phyloP scores from a whole-genome alignment of 2,329 filamentous ascomycete species.

The Fusarium musae region DNA sequence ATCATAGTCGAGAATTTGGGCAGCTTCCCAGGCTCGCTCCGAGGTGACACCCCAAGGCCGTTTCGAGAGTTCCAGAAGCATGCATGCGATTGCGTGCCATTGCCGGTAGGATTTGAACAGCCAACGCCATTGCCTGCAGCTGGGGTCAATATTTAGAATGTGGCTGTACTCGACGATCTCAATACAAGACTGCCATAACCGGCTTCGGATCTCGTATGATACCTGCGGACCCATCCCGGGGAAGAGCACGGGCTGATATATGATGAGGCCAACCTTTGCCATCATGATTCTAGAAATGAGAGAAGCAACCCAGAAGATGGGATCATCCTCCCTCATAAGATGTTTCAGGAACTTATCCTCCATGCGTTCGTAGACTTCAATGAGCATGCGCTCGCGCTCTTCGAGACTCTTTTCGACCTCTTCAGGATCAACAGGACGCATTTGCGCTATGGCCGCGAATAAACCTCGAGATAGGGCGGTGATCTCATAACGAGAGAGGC shows the following conservation, averaged over 20 bases:
- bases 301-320: constrained; percentile 34
- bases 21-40: constrained; percentile 35
- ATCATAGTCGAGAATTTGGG: constrained; percentile 35
- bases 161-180: constrained; percentile 36
- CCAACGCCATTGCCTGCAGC: constrained; percentile 35
- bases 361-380: constrained; percentile 36
- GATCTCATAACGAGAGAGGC: constrained; percentile 31
- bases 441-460: constrained; percentile 25
- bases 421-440: constrained; percentile 29
- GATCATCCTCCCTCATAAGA: constrained; percentile 27
- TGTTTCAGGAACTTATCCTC: constrained; percentile 36
- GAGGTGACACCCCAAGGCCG: constrained; percentile 32
- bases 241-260: constrained; percentile 35
- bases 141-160: constrained; percentile 33
- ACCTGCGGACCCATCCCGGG: constrained; percentile 30
- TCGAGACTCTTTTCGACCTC: constrained; percentile 32
- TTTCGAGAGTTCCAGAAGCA: constrained; percentile 31
- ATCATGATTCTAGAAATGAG: constrained; percentile 32
- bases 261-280: constrained; percentile 34
- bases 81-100: constrained; percentile 37
- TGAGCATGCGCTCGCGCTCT: constrained; percentile 35
- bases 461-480: constrained; percentile 26
- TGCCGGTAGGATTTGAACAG: constrained; percentile 30
- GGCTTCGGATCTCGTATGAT: constrained; percentile 27
- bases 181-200: constrained; percentile 36